Conservation (phyloP, 768 basidiomycete species). For the Botryobasidium botryosum region DNA sequence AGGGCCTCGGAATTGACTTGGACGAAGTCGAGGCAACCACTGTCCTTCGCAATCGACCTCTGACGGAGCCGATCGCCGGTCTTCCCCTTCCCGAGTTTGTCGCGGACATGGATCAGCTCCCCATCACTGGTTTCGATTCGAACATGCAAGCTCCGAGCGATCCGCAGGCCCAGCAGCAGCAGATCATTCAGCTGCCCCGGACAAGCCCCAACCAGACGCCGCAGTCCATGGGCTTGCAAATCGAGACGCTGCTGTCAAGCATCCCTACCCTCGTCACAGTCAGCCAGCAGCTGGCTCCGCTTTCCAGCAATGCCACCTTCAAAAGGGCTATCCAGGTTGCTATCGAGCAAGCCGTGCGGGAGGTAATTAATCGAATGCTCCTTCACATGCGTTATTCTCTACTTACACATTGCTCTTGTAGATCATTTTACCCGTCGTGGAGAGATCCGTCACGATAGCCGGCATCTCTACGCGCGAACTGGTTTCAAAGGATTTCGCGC, state of each 20-base stretch:
- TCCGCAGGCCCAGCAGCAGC: conserved; percentile 15
- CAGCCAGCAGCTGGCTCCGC: conserved; percentile 54
- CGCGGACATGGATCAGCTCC: conserved; percentile 59
- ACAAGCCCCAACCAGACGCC: conserved; percentile 42
- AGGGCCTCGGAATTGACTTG: conserved; percentile 73
- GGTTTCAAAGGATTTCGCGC: conserved; percentile 89
- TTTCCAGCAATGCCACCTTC: conserved; percentile 64
- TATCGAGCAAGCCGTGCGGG: conserved; percentile 86
- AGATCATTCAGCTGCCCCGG: background rate
- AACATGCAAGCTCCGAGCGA: conserved; percentile 33
- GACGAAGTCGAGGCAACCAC: conserved; percentile 70
- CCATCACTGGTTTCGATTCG: conserved; percentile 54
- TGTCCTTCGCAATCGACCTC: conserved; percentile 61
- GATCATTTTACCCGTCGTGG: conserved; percentile 95
- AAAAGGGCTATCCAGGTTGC: conserved; percentile 83
- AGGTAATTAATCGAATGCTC: conserved; percentile 34
- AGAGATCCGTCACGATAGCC: conserved; percentile 94
- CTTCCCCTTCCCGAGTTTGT: conserved; percentile 65
- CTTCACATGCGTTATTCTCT: too few species aligned
- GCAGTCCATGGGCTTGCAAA: conserved; percentile 54
- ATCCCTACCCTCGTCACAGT: conserved; percentile 62
- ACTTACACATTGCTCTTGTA: conserved; percentile 17
- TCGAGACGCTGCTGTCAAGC: conserved; percentile 59
- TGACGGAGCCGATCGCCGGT: conserved; percentile 37
- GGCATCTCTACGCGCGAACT: conserved; percentile 94